Evolutionary conservation across 345 rosid genomes (phyloP).

Genomic region (Anastatica hierochuntica): DNA sequence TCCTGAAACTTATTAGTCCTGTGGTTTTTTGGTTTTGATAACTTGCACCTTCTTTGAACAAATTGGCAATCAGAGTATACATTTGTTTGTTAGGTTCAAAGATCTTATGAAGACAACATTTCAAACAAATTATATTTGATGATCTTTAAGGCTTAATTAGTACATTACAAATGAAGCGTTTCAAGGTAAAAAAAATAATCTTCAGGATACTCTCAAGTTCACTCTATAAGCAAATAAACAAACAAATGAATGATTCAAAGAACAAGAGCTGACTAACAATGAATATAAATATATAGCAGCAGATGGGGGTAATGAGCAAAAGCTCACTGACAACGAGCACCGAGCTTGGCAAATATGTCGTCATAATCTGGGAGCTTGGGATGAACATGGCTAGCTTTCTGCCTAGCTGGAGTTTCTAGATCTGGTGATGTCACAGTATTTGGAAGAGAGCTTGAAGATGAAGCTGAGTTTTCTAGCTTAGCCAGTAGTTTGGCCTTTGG

Average conservation of each 20-base stretch:
- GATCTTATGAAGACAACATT: neutral
- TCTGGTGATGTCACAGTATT: conserved; percentile 26
- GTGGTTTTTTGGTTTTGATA: conserved; percentile 1
- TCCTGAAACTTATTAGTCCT: neutral
- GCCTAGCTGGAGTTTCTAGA: conserved; percentile 20
- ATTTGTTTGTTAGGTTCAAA: neutral
- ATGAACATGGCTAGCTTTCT: conserved; percentile 61
- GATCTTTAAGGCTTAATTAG: neutral
- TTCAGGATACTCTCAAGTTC: neutral
- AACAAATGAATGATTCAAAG: too few species aligned
- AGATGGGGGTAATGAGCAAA: neutral
- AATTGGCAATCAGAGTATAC: neutral
- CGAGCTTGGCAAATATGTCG: conserved; percentile 41
- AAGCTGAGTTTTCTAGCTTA: conserved; percentile 23
- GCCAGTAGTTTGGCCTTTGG: conserved; percentile 21
- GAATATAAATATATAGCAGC: conserved; percentile 1
- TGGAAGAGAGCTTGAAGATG: conserved; percentile 17
- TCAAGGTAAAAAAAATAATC: neutral
- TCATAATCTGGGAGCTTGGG: conserved; percentile 93
- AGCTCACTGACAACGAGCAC: conserved; percentile 34
- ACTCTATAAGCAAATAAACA: conserved; percentile 2
- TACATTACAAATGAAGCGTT: neutral
- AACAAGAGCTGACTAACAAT: neutral
- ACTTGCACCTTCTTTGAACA: conserved; percentile 1
- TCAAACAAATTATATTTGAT: neutral